Conservation (phyloP, 139 green algal species). For the Penium margaritaceum region DNA sequence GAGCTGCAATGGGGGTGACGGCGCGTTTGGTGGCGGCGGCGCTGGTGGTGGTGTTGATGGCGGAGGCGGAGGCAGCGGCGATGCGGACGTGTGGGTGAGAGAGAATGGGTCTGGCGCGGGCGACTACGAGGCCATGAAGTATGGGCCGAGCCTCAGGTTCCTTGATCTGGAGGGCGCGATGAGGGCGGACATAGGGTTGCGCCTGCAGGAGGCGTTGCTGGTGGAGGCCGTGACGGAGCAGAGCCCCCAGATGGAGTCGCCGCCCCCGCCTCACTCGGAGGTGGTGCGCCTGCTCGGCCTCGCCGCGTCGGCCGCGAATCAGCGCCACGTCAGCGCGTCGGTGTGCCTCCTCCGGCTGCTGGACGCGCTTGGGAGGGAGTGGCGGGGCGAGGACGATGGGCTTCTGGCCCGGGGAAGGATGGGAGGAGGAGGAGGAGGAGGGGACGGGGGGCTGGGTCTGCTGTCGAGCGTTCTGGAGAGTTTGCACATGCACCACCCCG, state of each 20-base stretch:
- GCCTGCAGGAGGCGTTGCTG: neutral
- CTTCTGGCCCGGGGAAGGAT: neutral
- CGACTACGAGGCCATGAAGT: no score
- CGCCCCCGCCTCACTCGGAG: neutral
- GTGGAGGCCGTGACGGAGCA: neutral
- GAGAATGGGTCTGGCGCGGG: no score
- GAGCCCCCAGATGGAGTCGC: neutral
- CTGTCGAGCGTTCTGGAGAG: neutral
- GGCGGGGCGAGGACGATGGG: neutral
- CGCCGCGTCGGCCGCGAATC: neutral
- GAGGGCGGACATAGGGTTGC: neutral
- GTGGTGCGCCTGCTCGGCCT: neutral
- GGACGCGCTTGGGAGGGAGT: neutral
- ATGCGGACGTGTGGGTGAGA: no score
- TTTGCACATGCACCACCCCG: neutral
- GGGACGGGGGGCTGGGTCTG: neutral
- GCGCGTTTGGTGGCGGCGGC: no score
- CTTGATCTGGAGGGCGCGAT: constrained; percentile 1
- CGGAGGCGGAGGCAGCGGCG: no score
- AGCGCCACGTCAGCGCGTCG: neutral
- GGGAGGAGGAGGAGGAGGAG: neutral
- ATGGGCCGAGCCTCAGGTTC: no score
- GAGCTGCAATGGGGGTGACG: no score
- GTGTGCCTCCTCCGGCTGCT: neutral
- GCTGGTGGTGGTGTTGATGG: no score